These are phyloP conservation scores for Berberis vulgaris DNA, from an alignment of 164 flowering plant species.

Conservation along the genomic window DNA sequence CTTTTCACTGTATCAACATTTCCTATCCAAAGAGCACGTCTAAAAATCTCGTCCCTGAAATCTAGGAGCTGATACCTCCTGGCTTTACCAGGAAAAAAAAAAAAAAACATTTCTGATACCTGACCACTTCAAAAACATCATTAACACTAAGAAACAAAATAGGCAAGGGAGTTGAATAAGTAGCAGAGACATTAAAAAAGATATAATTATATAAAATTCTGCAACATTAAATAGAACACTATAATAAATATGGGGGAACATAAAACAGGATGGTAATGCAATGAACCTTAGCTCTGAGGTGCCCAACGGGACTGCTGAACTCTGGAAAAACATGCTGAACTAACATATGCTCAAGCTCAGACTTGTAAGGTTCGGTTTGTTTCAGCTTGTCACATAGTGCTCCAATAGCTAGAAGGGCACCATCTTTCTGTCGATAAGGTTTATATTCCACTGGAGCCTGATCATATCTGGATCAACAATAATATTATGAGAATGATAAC, in stretches of 20 bases:
- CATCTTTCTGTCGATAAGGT: conserved; percentile 93
- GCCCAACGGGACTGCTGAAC: conserved; percentile 89
- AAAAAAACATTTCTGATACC: too few species aligned
- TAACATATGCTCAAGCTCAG: conserved; percentile 91
- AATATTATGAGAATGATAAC: too few species aligned
- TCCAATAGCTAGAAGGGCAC: conserved; percentile 98
- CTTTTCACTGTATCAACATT: too few species aligned
- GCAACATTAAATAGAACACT: background rate
- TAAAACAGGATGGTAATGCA: background rate
- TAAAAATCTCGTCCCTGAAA: too few species aligned
- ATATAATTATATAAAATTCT: background rate
- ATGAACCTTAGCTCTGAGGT: conserved; percentile 92
- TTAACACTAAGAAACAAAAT: too few species aligned
- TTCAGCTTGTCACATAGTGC: conserved; percentile 91
- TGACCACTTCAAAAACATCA: too few species aligned
- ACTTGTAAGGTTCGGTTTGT: conserved; percentile 91
- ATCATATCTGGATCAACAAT: conserved; percentile 44
- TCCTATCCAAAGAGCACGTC: too few species aligned
- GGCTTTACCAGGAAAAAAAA: too few species aligned
- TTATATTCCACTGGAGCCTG: conserved; percentile 62
- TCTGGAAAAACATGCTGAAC: conserved; percentile 98
- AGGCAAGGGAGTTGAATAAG: too few species aligned
- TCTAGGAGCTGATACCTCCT: too few species aligned
- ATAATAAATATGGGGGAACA: background rate
- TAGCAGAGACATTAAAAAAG: too few species aligned